Percentiles rank a stretch among this genome's conserved stretches.
Evolutionary conservation across 257 asterid genomes (phyloP).

Genomic region (Voacanga thouarsii): DNA sequence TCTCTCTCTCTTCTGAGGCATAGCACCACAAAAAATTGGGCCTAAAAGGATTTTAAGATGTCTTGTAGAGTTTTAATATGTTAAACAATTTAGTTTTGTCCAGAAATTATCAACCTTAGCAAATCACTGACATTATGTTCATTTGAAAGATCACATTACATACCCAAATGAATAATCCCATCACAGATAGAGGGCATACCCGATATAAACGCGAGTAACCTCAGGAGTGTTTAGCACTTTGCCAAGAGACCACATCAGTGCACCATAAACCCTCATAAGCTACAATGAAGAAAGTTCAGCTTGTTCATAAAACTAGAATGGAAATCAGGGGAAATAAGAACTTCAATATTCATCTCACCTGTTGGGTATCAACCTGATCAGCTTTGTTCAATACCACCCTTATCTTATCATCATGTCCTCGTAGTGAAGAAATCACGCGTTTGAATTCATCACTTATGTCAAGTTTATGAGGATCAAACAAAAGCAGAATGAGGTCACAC

Average conservation of each 20-base stretch:
- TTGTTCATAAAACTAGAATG: conserved; percentile 1
- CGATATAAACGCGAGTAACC: conserved; percentile 87
- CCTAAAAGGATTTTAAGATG: neutral
- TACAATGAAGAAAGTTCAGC: conserved; percentile 26
- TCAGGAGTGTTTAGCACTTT: conserved; percentile 95
- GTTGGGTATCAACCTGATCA: conserved; percentile 96
- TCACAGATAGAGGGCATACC: conserved; percentile 46
- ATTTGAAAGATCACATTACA: neutral
- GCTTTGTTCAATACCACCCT: conserved; percentile 97
- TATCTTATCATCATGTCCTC: conserved; percentile 96
- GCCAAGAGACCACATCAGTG: conserved; percentile 98
- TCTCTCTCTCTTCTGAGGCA: neutral
- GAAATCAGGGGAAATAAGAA: conserved; percentile 17
- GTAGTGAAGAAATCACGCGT: conserved; percentile 83
- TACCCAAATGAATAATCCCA: neutral
- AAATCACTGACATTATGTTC: neutral
- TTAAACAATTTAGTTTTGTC: neutral
- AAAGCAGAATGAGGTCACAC: conserved; percentile 83
- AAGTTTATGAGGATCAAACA: conserved; percentile 96
- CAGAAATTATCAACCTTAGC: neutral
- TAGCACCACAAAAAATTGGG: neutral
- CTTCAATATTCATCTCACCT: conserved; percentile 35
- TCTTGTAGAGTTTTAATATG: neutral
- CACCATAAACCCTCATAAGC: conserved; percentile 99
- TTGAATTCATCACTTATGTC: conserved; percentile 95